These are phyloP conservation scores for Byssochlamys sp. DNA, from an alignment of 2,329 filamentous ascomycete species.

Conservation along the genomic window DNA sequence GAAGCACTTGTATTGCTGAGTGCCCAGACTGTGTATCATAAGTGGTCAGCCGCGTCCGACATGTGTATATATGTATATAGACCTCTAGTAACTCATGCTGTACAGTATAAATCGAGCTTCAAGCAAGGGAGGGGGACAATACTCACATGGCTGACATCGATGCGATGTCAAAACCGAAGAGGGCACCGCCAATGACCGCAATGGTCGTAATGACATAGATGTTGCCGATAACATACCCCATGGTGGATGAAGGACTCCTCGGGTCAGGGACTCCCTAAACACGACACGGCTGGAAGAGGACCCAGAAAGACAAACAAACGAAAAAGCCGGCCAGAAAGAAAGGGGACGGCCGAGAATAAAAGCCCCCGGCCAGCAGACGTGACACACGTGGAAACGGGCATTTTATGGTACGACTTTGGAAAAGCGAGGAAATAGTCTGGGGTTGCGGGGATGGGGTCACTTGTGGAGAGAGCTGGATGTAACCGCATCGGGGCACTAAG, in stretches of 20 bases:
- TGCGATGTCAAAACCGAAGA: conserved; percentile 72
- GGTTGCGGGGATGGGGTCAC: neutral
- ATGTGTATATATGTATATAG: neutral
- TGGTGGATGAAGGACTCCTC: neutral
- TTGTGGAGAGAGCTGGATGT: neutral
- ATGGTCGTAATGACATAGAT: conserved; percentile 51
- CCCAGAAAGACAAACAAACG: neutral
- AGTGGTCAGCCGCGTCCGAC: neutral
- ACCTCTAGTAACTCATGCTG: neutral
- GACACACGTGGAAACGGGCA: neutral
- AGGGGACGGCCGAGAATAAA: neutral
- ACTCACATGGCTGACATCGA: conserved; percentile 55
- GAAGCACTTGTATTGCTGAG: conserved; percentile 60
- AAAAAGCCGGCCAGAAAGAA: neutral
- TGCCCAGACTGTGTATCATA: conserved; percentile 42
- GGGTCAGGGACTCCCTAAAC: neutral
- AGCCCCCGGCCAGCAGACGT: neutral
- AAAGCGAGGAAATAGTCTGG: neutral
- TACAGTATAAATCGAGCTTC: neutral
- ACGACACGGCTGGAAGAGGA: neutral
- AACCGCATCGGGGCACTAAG: neutral
- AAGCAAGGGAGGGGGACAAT: neutral
- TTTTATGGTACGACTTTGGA: neutral
- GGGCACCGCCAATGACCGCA: conserved; percentile 54
- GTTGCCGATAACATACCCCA: conserved; percentile 37